phyloP scores from a whole-genome alignment of 208 protist genomes.

The Leishmania mexicana region DNA sequence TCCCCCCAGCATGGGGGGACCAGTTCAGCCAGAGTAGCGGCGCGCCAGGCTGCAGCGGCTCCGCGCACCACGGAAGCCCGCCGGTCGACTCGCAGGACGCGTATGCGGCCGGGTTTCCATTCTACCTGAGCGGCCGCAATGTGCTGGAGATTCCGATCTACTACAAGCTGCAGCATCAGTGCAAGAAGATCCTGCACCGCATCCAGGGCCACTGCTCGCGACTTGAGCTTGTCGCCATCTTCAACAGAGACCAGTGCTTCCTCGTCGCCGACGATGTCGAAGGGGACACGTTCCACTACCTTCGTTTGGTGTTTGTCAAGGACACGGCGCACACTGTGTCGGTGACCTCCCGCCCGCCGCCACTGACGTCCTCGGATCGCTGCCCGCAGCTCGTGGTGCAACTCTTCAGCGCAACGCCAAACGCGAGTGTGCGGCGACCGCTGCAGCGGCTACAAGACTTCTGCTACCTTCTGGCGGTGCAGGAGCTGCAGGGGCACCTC shows the following conservation, averaged over 20 bases:
- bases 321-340: slow-evolving; percentile 59
- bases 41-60: neutral
- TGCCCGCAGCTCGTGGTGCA: slow-evolving; percentile 83
- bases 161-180: slow-evolving; percentile 92
- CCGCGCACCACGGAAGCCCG: neutral
- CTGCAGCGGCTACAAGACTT: slow-evolving; percentile 85
- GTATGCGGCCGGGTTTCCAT: slow-evolving; percentile 28
- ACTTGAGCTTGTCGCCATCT: slow-evolving; percentile 83
- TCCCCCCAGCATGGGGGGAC: slow-evolving; percentile 80
- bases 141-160: slow-evolving; percentile 85
- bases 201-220: slow-evolving; percentile 75
- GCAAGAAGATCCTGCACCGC: slow-evolving; percentile 72
- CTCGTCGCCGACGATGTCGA: slow-evolving; percentile 83
- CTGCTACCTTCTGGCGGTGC: slow-evolving; percentile 84
- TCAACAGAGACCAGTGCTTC: slow-evolving; percentile 89
- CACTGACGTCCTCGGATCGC: slow-evolving; percentile 51
- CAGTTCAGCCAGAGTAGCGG: slow-evolving; percentile 56
- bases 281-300: slow-evolving; percentile 85
- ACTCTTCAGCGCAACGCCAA: slow-evolving; percentile 76
- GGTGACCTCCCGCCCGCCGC: slow-evolving; percentile 46
- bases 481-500: slow-evolving; percentile 87
- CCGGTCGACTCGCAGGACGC: neutral
- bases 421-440: slow-evolving; percentile 58
- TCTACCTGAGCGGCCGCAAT: slow-evolving; percentile 65
- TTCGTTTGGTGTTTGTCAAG: slow-evolving; percentile 87